Conservation (phyloP, 139 green algal genomes). For the Auxenochlorella pyrenoidosa region DNA sequence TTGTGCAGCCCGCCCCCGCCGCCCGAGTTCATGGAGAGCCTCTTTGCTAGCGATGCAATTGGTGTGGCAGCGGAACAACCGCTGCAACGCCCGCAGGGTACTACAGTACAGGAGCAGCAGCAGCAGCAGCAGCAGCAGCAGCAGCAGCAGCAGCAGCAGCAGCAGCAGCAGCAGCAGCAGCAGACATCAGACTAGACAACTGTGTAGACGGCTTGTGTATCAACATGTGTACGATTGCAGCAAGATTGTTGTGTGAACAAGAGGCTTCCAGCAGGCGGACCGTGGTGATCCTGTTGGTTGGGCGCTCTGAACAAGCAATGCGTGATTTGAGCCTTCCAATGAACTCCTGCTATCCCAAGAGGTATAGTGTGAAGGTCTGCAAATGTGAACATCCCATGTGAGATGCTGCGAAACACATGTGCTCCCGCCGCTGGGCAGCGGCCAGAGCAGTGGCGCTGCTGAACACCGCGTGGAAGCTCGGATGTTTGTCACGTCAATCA, state of each 20-base stretch:
- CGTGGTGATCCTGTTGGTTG: no score
- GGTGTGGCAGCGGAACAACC: neutral
- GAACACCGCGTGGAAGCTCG: no score
- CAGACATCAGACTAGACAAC: neutral
- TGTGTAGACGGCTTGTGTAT: neutral
- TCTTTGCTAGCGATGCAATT: neutral
- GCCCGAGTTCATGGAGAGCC: conserved; percentile 9
- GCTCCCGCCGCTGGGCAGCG: no score
- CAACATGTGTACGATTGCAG: neutral
- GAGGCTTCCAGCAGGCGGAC: neutral
- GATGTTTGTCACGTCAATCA: no score
- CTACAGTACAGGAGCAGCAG: neutral
- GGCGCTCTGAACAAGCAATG: no score
- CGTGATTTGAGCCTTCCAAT: no score
- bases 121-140: neutral
- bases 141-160: neutral
- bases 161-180: neutral
- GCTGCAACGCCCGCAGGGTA: neutral
- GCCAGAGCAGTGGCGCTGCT: no score
- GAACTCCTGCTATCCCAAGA: no score
- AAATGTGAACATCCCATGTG: no score
- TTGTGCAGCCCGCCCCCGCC: neutral
- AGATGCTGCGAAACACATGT: no score
- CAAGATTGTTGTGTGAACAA: no score
- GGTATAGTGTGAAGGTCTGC: no score